These are phyloP conservation scores for Pseudozyma thailandica DNA, from an alignment of 1,284 basidiomycete genomes.

Conservation along the genomic window DNA sequence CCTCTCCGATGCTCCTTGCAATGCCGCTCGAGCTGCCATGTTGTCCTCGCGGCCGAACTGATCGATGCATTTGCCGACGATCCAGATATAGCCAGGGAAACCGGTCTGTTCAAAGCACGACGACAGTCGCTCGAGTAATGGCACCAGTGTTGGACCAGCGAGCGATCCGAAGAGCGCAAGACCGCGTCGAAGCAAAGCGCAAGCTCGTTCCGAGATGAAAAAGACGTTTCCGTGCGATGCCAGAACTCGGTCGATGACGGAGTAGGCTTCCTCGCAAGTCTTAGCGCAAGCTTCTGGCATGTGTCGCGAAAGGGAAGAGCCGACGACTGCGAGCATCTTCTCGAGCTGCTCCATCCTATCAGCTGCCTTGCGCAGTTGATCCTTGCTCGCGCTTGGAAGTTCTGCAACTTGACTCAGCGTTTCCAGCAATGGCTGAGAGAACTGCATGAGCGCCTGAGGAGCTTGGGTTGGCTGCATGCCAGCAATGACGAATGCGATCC, in stretches of 20 bases:
- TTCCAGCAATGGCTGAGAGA: conserved; percentile 75
- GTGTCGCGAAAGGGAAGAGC: conserved; percentile 16
- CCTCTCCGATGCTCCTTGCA: conserved; percentile 54
- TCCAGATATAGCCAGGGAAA: conserved; percentile 91
- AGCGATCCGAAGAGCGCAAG: conserved; percentile 81
- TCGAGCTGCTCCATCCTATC: conserved; percentile 72
- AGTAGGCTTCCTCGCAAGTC: conserved; percentile 84
- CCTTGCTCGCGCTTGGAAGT: conserved; percentile 70
- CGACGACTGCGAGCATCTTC: conserved; percentile 54
- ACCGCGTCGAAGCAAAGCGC: conserved; percentile 86
- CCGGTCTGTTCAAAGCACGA: conserved; percentile 82
- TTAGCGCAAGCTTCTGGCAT: conserved; percentile 82
- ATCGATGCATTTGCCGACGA: conserved; percentile 79
- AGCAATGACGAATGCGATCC: conserved; percentile 92
- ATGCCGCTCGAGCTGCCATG: conserved; percentile 31
- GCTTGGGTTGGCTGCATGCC: conserved; percentile 84
- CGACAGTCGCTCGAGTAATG: conserved; percentile 80
- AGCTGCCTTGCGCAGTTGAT: conserved; percentile 75
- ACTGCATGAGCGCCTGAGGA: conserved; percentile 83
- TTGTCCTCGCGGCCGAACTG: conserved; percentile 49
- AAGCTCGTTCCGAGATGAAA: conserved; percentile 84
- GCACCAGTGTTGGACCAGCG: conserved; percentile 77
- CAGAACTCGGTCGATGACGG: conserved; percentile 83
- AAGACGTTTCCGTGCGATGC: conserved; percentile 81
- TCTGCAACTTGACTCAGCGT: conserved; percentile 68